These are phyloP conservation scores for Pseudogymnoascus sp. DNA, from an alignment of 2,329 filamentous ascomycete genomes.

Conservation along the genomic window DNA sequence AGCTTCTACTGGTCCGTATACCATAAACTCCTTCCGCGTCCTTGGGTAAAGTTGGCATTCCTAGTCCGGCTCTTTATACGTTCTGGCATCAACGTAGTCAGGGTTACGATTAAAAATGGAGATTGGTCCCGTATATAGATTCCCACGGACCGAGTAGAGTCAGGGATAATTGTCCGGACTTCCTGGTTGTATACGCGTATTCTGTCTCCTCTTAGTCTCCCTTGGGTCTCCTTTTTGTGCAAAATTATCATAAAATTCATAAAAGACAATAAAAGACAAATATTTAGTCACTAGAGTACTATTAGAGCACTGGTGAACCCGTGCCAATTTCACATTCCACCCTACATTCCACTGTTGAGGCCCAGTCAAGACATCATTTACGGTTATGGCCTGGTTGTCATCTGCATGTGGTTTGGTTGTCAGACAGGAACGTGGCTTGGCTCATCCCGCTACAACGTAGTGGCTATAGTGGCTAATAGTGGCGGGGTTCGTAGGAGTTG, in stretches of 20 bases:
- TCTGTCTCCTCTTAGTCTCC: neutral
- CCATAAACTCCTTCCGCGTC: neutral
- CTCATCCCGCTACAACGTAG: neutral
- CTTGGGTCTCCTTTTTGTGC: neutral
- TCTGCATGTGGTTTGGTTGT: neutral
- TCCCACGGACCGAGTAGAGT: neutral
- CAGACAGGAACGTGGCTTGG: conserved; percentile 1
- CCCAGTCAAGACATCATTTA: neutral
- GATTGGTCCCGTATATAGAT: neutral
- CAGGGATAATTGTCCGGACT: neutral
- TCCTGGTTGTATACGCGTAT: neutral
- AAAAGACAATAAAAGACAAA: neutral
- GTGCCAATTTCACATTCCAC: neutral
- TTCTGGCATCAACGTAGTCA: neutral
- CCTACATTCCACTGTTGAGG: neutral
- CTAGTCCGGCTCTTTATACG: neutral
- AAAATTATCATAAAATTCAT: neutral
- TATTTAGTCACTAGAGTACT: neutral
- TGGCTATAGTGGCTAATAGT: neutral
- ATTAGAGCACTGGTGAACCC: neutral
- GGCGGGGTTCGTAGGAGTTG: neutral
- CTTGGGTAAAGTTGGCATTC: neutral
- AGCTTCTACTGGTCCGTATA: neutral
- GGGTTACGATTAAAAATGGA: neutral
- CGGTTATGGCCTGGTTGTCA: neutral